Conservation (phyloP, 2,329 filamentous ascomycete genomes). For the Sporothrix euskadiensis region DNA sequence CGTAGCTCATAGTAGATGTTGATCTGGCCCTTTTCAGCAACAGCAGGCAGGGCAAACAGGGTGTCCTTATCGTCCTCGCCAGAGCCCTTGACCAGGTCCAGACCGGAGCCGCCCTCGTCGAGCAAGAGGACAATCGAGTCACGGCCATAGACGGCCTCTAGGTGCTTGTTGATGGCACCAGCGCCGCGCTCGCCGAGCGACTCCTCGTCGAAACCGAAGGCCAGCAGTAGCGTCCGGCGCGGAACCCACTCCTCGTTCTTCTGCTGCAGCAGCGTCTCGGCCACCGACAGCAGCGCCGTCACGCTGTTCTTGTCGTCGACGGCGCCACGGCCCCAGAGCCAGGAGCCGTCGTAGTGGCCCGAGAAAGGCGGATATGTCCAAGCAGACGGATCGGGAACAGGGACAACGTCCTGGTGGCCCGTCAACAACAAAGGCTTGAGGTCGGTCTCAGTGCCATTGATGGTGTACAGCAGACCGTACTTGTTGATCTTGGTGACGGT, state of each 20-base stretch:
- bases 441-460: conserved; percentile 51
- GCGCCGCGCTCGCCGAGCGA: conserved; percentile 55
- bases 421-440: conserved; percentile 60
- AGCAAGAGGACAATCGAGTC: conserved; percentile 57
- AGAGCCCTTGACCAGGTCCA: conserved; percentile 43
- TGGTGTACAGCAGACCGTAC: conserved; percentile 60
- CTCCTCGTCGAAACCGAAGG: conserved; percentile 66
- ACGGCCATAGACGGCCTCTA: conserved; percentile 55
- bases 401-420: conserved; percentile 66
- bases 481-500: conserved; percentile 57
- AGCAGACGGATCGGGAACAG: conserved; percentile 54
- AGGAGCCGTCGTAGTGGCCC: conserved; percentile 58
- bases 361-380: conserved; percentile 64
- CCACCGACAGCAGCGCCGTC: conserved; percentile 56
- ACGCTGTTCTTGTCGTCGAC: conserved; percentile 64
- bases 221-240: conserved; percentile 56
- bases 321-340: conserved; percentile 62
- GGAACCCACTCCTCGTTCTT: conserved; percentile 51
- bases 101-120: conserved; percentile 57
- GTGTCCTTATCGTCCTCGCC: conserved; percentile 31
- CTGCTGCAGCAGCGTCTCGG: conserved; percentile 54
- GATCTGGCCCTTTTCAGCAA: conserved; percentile 62
- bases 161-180: conserved; percentile 46
- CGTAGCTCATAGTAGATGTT: conserved; percentile 60
- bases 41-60: conserved; percentile 56